Base-by-base conservation (phyloP, 345 rosid genomes). In the Laguncularia racemosa region DNA sequence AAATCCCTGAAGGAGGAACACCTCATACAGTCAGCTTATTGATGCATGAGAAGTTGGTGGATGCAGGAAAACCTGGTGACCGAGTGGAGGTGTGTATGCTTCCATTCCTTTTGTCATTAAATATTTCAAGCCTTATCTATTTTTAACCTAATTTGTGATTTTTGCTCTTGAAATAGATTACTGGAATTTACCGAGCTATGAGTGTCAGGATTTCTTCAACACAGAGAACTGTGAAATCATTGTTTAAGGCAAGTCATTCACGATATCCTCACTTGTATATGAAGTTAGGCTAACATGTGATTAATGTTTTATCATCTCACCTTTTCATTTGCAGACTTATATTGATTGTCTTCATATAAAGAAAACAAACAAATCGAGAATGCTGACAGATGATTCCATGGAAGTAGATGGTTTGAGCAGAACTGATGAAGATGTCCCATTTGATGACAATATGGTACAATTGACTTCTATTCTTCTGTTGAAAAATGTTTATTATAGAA, bases 161-260 rank as follows among this genome's bases (percentile, higher is more conserved):
- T 66, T 54, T 52, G 45, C 59, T 65, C 46, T 56, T 55, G 60
- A 9, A 46, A 62, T 64, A 89, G 96, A 86, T 93, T 65, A 89
- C 96, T 48, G 97, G 95, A 65, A 82, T 93, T 70, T 93, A 87
- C 76, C 84, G 97, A 77, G 99, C 99, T 46, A 93, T 82, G 96
- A 89, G 84, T 3, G 96, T 89, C 5, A 78, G 97, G 67, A 75
- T 93, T 46, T 91, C 95, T 44, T 79, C 95, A 44, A 71, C 88
- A 26, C 96, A 87, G 56, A 84, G 99, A 78, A 87, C 96, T 63
- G 96, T 93, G 54, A 93, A 89, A 74, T 87, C 99, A 59, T 75
- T 93, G 74, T 89, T 93, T 64, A 87, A 89, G 97, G 99, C 62
- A 73, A 50, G 58, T 64, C 44, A 1, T 19, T 40, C 16, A 3